phyloP scores from a whole-genome alignment of 257 asterid genomes.

The Solanum pinnatisectum region DNA sequence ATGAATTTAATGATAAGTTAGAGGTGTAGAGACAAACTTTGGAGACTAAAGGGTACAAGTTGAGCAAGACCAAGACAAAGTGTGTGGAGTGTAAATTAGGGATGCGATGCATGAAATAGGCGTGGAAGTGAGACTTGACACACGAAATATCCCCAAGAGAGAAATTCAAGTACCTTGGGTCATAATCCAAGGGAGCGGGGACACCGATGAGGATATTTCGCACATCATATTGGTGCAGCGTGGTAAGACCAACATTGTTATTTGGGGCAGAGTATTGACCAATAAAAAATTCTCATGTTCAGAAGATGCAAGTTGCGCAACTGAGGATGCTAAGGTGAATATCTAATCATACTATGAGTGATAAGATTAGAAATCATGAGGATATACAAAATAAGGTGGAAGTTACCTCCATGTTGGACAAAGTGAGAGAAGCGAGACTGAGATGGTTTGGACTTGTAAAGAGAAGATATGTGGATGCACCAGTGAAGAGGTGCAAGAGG shows the following conservation, averaged over 20 bases:
- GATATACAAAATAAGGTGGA: background rate
- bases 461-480: background rate
- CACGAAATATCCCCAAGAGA: background rate
- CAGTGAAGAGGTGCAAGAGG: background rate
- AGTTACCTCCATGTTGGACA: background rate
- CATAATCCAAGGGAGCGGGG: background rate
- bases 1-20: background rate
- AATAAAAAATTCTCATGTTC: background rate
- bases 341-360: background rate
- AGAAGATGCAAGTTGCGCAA: background rate
- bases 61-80: background rate
- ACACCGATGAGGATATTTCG: background rate
- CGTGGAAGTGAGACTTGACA: background rate
- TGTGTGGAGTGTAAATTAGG: background rate
- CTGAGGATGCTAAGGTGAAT: background rate
- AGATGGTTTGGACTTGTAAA: background rate
- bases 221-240: background rate
- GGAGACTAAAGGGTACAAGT: background rate
- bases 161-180: background rate
- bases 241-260: background rate
- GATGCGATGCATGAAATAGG: background rate
- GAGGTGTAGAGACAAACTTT: background rate
- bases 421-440: background rate
- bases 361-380: background rate
- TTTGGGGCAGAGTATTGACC: background rate